Percentiles rank a stretch among this genome's conserved stretches.
Evolutionary conservation across 768 basidiomycete species (phyloP).

Genomic region (Termitomyces sp.): DNA sequence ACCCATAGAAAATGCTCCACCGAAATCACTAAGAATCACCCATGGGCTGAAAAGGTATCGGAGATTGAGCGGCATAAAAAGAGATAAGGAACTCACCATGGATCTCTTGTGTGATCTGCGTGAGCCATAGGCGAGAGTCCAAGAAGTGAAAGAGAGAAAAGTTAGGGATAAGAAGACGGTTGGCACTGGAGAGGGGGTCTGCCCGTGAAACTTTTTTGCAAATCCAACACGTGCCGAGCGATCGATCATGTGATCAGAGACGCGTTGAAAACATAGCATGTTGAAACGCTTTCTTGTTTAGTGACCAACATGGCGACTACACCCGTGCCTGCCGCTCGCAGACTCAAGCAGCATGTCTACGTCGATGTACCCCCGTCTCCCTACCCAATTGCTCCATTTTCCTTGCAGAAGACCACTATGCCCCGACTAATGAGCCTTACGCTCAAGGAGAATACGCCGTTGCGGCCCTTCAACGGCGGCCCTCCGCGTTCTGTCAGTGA

Average conservation of each 20-base stretch:
- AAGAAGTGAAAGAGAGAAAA: conserved; percentile 14
- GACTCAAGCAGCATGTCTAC: conserved; percentile 43
- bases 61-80: background rate
- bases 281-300: conserved; percentile 3
- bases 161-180: conserved; percentile 1
- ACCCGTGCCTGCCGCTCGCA: conserved; percentile 22
- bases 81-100: conserved; percentile 55
- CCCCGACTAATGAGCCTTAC: conserved; percentile 14
- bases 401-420: background rate
- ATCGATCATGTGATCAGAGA: conserved; percentile 31
- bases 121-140: conserved; percentile 59
- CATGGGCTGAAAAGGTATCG: conserved; percentile 65
- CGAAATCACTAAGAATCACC: conserved; percentile 98
- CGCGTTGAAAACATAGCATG: conserved; percentile 19
- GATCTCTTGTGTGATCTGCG: conserved; percentile 92
- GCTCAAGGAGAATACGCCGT: conserved; percentile 47
- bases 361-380: conserved; percentile 59
- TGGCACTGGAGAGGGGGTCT: conserved; percentile 9
- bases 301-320: conserved; percentile 27
- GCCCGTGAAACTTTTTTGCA: conserved; percentile 30
- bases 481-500: conserved; percentile 17
- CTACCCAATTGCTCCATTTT: conserved; percentile 21
- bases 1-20: conserved; percentile 97
- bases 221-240: conserved; percentile 21
- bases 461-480: conserved; percentile 21